A percentile compares a stretch with the other conserved stretches of the same genome.
These are phyloP conservation scores for Aspergillus hancockii DNA, from an alignment of 495 filamentous ascomycete species.

Conservation along the genomic window DNA sequence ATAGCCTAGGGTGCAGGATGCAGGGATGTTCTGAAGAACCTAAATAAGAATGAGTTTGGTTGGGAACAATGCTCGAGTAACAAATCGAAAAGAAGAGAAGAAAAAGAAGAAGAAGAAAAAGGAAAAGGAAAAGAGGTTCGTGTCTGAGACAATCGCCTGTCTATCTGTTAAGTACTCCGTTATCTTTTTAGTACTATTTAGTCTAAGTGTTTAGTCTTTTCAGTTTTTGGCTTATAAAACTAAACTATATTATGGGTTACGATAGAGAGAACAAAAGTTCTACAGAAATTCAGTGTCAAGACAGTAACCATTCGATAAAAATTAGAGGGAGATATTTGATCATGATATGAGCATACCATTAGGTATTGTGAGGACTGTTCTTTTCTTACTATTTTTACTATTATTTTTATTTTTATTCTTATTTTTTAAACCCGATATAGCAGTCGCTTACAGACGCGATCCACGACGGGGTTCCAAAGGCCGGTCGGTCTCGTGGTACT, in stretches of 20 bases:
- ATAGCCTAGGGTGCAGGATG: neutral
- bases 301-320: neutral
- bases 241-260: neutral
- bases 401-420: neutral
- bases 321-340: too few relatives aligned
- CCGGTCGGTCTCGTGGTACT: neutral
- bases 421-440: neutral
- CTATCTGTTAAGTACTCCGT: neutral
- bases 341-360: neutral
- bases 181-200: neutral
- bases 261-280: neutral
- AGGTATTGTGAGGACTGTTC: neutral
- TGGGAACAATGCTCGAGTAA: neutral
- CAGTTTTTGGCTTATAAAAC: neutral
- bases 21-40: neutral
- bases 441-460: neutral
- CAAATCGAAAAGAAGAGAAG: neutral
- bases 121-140: neutral
- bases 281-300: neutral
- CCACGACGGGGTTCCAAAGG: neutral
- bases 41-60: neutral
- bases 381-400: neutral
- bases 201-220: neutral
- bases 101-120: neutral
- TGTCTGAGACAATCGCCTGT: neutral